phyloP scores from a whole-genome alignment of 306 rosid genomes.

The Sphenostylis stenocarpa region DNA sequence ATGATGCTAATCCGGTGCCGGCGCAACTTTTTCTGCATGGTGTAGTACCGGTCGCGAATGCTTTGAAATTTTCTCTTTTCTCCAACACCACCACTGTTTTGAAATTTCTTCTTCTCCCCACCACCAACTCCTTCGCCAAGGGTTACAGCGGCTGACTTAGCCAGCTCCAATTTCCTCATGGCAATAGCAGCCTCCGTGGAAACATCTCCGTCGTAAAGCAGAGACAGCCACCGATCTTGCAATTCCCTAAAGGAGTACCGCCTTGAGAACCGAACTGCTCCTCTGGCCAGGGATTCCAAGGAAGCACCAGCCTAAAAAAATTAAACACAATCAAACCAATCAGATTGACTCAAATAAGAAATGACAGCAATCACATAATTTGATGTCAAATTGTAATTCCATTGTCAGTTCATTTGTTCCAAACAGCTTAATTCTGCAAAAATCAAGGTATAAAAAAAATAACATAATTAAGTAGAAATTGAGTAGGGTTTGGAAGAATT shows the following conservation, averaged over 20 bases:
- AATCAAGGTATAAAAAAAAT: neutral
- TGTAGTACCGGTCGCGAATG: slow-evolving; percentile 49
- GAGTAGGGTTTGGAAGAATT: neutral
- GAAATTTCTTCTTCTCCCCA: slow-evolving; percentile 40
- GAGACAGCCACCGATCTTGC: slow-evolving; percentile 69
- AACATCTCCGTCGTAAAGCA: slow-evolving; percentile 59
- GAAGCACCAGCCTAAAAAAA: slow-evolving; percentile 68
- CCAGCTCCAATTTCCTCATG: slow-evolving; percentile 58
- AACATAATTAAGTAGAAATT: neutral
- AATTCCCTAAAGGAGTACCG: slow-evolving; percentile 55
- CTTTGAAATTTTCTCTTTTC: slow-evolving; percentile 47
- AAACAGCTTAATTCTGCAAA: neutral
- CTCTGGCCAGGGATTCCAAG: slow-evolving; percentile 83
- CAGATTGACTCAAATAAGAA: neutral
- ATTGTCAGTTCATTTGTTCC: neutral
- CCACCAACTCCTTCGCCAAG: slow-evolving; percentile 23
- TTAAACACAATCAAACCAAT: neutral
- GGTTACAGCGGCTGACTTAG: slow-evolving; percentile 22
- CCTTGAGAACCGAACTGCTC: slow-evolving; percentile 79
- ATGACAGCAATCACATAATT: neutral
- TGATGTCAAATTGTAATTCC: neutral
- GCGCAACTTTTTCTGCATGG: slow-evolving; percentile 49
- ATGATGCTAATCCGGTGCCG: slow-evolving; percentile 20
- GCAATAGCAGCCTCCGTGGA: slow-evolving; percentile 52
- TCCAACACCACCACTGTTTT: slow-evolving; percentile 22